These are phyloP conservation scores for Orbilia javanica DNA, from an alignment of 2,329 filamentous ascomycete genomes.

Conservation along the genomic window DNA sequence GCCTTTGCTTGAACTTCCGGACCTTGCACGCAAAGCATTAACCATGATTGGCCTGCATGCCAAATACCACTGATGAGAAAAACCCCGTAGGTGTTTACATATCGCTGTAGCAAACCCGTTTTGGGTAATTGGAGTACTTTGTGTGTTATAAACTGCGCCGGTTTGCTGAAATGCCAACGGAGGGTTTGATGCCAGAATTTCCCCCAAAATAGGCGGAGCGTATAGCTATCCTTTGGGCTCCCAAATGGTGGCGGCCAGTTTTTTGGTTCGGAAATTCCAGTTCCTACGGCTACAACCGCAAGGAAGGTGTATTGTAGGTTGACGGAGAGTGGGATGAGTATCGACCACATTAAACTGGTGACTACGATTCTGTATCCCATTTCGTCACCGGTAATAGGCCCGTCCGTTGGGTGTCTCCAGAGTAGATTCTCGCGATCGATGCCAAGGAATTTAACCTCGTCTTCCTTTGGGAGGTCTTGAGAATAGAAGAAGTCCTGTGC, in stretches of 20 bases:
- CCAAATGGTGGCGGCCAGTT: constrained; percentile 53
- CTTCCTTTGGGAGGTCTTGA: constrained; percentile 11
- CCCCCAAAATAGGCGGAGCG: constrained; percentile 47
- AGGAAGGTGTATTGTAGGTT: constrained; percentile 35
- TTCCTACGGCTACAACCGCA: constrained; percentile 29
- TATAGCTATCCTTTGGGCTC: constrained; percentile 39
- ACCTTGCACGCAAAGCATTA: neutral
- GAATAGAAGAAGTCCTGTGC: constrained; percentile 23
- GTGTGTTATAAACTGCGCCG: constrained; percentile 46
- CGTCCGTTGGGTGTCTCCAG: constrained; percentile 31
- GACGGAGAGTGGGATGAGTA: constrained; percentile 33
- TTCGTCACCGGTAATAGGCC: constrained; percentile 30
- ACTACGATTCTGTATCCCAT: constrained; percentile 20
- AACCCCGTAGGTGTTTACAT: constrained; percentile 36
- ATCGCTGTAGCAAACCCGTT: constrained; percentile 44
- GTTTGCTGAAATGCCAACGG: constrained; percentile 49
- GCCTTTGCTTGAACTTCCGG: neutral
- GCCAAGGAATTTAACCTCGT: constrained; percentile 37
- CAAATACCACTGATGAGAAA: constrained; percentile 40
- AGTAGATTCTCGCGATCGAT: constrained; percentile 39
- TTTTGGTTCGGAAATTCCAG: constrained; percentile 44
- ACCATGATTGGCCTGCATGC: constrained; percentile 32
- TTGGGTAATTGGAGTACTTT: constrained; percentile 27
- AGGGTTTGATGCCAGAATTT: constrained; percentile 59
- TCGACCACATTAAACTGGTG: constrained; percentile 36